Percentiles rank a stretch among this genome's conserved stretches.
phyloP scores from a whole-genome alignment of 179 eudicot genomes.

The Amaranthus tricolor region DNA sequence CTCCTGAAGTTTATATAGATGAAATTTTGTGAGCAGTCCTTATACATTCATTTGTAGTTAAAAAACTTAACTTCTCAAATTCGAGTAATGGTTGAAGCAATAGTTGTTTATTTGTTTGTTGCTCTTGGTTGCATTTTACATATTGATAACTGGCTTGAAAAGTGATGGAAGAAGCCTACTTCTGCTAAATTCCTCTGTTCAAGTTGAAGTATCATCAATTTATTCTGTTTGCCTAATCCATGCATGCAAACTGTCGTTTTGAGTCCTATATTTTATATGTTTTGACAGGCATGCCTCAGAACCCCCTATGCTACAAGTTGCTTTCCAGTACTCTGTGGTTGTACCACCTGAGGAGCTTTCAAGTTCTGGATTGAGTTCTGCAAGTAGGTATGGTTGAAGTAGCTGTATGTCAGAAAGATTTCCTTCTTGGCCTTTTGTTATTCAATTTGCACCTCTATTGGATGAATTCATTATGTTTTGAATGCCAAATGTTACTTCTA shows the following conservation, averaged over 20 bases:
- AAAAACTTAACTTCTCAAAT: neutral
- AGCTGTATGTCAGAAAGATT: neutral
- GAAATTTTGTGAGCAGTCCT: neutral
- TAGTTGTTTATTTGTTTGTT: neutral
- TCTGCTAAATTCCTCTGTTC: neutral
- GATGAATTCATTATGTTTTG: neutral
- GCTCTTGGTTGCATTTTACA: neutral
- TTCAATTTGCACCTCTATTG: conserved; percentile 3
- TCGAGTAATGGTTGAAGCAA: neutral
- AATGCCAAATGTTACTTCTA: neutral
- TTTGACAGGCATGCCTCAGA: conserved; percentile 67
- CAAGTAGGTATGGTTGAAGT: conserved; percentile 60
- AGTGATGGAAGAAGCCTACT: neutral
- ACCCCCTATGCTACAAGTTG: conserved; percentile 86
- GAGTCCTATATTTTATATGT: conserved; percentile 11
- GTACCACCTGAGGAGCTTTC: conserved; percentile 84
- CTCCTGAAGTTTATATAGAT: neutral
- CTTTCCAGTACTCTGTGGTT: conserved; percentile 91
- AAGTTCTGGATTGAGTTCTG: conserved; percentile 49
- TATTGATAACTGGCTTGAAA: neutral
- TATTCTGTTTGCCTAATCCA: conserved; percentile 6
- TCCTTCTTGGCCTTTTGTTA: neutral
- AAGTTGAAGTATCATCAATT: neutral
- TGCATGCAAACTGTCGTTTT: conserved; percentile 1
- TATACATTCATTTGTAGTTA: neutral